A percentile compares a stretch with the other conserved stretches of the same genome.
phyloP scores from a whole-genome alignment of 1,284 basidiomycete genomes.

The Leccinum pachyderme region DNA sequence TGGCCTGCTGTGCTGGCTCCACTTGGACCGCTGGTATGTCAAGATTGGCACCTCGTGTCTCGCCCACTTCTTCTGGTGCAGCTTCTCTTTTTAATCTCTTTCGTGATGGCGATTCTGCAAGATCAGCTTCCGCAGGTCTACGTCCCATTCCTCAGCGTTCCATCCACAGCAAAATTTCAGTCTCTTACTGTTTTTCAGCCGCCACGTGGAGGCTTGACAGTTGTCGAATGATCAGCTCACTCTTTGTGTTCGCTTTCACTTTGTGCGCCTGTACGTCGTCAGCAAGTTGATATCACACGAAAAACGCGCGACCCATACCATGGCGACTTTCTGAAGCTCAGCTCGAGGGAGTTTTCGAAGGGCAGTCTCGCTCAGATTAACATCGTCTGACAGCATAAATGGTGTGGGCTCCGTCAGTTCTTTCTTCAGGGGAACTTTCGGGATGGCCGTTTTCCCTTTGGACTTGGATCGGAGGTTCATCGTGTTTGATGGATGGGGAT shows the following conservation, averaged over 20 bases:
- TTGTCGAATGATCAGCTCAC: conserved; percentile 24
- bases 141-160: not conserved
- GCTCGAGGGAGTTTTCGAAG: conserved; percentile 28
- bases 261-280: conserved; percentile 17
- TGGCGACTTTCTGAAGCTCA: conserved; percentile 29
- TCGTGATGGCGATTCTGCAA: conserved; percentile 5
- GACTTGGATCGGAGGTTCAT: conserved; percentile 9
- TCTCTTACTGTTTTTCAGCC: conserved; percentile 14
- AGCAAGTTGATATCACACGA: not conserved
- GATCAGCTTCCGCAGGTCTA: conserved; percentile 11
- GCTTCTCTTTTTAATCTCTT: conserved; percentile 15
- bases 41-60: not conserved
- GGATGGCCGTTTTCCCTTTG: conserved; percentile 5
- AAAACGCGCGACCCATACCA: conserved; percentile 14
- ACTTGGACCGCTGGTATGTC: not conserved
- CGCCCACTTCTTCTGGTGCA: not conserved
- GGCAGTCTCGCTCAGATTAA: conserved; percentile 10
- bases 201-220: conserved; percentile 9
- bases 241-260: conserved; percentile 30
- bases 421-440: not conserved
- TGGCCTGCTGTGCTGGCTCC: not conserved
- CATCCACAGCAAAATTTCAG: not conserved
- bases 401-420: not conserved
- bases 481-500: conserved; percentile 3
- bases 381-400: not conserved